phyloP scores from a whole-genome alignment of 805 yeast genomes.

The Dipodascus geniculatus region DNA sequence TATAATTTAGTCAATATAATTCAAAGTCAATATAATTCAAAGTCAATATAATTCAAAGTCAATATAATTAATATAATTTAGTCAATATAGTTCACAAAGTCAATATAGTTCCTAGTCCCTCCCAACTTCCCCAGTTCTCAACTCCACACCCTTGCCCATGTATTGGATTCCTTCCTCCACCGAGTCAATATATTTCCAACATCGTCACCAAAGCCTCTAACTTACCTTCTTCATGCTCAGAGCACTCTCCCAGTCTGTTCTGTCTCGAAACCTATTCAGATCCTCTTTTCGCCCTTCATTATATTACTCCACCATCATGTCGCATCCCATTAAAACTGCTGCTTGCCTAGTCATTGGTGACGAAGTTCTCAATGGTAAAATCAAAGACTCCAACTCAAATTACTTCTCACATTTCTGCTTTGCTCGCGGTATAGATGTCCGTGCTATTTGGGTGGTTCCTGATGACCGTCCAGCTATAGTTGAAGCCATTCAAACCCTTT shows the following conservation, averaged over 20 bases:
- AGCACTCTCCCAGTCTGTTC: background rate
- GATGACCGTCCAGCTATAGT: conserved; percentile 61
- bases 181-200: too few relatives aligned
- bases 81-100: too few relatives aligned
- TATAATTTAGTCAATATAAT: too few relatives aligned
- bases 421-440: conserved; percentile 50
- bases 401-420: conserved; percentile 65
- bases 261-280: background rate
- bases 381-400: conserved; percentile 64
- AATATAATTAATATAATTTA: too few relatives aligned
- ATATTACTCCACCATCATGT: background rate
- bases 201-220: too few relatives aligned
- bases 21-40: too few relatives aligned
- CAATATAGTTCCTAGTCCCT: too few relatives aligned
- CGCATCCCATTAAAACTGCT: conserved; percentile 11
- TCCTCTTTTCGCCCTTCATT: background rate
- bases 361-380: conserved; percentile 79
- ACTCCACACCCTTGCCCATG: background rate
- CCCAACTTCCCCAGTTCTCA: too few relatives aligned
- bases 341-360: conserved; percentile 59
- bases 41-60: too few relatives aligned
- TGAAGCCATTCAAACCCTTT: conserved; percentile 35
- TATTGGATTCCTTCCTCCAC: too few relatives aligned
- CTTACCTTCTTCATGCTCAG: background rate
- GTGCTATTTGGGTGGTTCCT: conserved; percentile 60